Evolutionary conservation across 2,329 filamentous ascomycete genomes (phyloP), one percentile per base, ranked within the genome.

Genomic region (Clarireedia hainanense): DNA sequence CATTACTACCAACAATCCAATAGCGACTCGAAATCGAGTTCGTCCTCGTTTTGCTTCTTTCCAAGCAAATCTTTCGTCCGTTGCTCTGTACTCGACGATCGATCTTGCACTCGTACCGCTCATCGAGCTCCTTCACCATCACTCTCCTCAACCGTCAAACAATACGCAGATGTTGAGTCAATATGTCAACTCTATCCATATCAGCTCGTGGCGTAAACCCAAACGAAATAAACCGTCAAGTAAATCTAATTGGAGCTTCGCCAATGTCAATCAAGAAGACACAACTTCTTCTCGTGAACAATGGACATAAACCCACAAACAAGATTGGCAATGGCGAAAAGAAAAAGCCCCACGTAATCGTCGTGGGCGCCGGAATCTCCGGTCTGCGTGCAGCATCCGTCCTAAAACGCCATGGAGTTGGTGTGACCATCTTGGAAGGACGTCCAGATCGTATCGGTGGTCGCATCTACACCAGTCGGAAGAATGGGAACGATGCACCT

Each of bases 351-450:
- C 62, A 71, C 67, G 70, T 82, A 23, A 73, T 77, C 50, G 70
- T 83, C 43, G 71, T 83, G 7, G 80, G 79, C 24, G 79, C 78
- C 24, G 80, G 80, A 4, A 74, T 82, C 42, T 76, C 79, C n/a
- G 80, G 80, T 1, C 67, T 83, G 46, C 72, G 78, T 58, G 79
- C 77, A 57, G 79, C 80, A 26, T 77, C 80, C 50, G 68, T 82
- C 1, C 67, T 83, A n/a, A 66, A 80, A 3, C 72, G 75, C 45
- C 73, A 76, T 61, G 79, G 78, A 23, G 73, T 75, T 58, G 71
- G 74, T 47, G 79, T 83, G 9, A 80, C 77, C 0, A 76, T 83
- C 37, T 69, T 82, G 26, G 80, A 83, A 65, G 80, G 76, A 6
- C 71, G 80, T 36, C 58, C 71, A 58, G 68, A 79, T 64, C 70